phyloP scores from a whole-genome alignment of 2,329 filamentous ascomycete species.

The Venturia nashicola region DNA sequence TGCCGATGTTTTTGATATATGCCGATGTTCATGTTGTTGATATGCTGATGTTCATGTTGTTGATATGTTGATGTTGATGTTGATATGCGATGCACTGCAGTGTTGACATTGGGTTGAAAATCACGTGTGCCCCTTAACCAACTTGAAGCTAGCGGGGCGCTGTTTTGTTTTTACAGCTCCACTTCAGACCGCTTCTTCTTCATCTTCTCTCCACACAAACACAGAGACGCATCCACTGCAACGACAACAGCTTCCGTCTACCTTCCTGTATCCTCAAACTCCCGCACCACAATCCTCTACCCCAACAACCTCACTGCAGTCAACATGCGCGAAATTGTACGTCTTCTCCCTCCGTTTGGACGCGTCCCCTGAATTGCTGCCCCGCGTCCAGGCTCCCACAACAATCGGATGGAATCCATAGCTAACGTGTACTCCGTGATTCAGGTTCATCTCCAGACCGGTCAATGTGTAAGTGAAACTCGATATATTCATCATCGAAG shows the following conservation, averaged over 20 bases:
- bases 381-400: conserved; percentile 8
- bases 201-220: background rate
- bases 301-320: background rate
- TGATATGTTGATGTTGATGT: background rate
- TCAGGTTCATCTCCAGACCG: conserved; percentile 98
- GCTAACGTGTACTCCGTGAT: conserved; percentile 9
- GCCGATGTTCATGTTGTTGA: too few species aligned
- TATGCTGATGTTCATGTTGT: too few species aligned
- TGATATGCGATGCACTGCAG: background rate
- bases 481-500: background rate
- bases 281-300: background rate
- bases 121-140: background rate
- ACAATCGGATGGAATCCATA: conserved; percentile 6
- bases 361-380: conserved; percentile 10
- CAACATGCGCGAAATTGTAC: conserved; percentile 13
- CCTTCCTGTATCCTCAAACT: background rate
- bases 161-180: background rate
- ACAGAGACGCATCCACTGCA: background rate
- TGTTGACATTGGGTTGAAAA: background rate
- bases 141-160: background rate
- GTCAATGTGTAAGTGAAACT: conserved; percentile 76
- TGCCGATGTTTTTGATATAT: too few species aligned
- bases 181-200: background rate
- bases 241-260: background rate
- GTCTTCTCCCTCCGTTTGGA: conserved; percentile 5